Evolutionary conservation across 148 eudicot species (phyloP), one percentile per base, ranked within the genome.

Genomic region (Rhododendron ovatum): DNA sequence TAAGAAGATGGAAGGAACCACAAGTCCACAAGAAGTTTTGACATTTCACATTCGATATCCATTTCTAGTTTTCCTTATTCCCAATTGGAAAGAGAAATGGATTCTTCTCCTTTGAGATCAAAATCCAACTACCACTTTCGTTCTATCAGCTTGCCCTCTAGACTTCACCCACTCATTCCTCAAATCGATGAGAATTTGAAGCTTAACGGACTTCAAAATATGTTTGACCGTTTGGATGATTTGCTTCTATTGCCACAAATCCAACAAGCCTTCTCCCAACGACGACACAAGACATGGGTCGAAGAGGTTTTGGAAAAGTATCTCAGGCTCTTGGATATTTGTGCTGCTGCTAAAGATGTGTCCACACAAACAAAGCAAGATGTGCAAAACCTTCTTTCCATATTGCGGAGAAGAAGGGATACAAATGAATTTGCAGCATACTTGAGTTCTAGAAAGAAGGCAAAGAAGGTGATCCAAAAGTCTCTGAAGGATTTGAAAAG

Each of bases 271-370:
- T 17, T 55, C 20, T 55, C 59, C 55, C 59, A 55, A 55, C 20
- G 5, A 17, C 22, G 73, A 20, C 63, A 61, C 14, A n/a, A 43
- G 24, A 69, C 55, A 71, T 78, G 57, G 75, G 84, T 78, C 2
- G 87, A 84, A 33, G 88, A 85, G 51, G 85, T 48, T 0, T 86
- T 89, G 81, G 92, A 90, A 45, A 89, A 91, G 43, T 86, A 85
- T 53, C 73, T 90, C 2, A 86, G 82, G 82, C 55, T 90, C 22
- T 75, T 90, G 82, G 90, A 88, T 74, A 74, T 73, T 1, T 90
- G 89, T 81, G 87, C 63, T 17, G 13, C 45, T 7, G 15, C 84
- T 12, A 88, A 83, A 41, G 91, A 86, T 22, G 76, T 85, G 4
- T 77, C 86, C 85, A 39, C 78, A 41, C 85, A 88, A 33, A 88